Evolutionary conservation across 2,329 filamentous ascomycete species (phyloP), one percentile per base, ranked within the genome.

Genomic region (Sporothrix protearum): DNA sequence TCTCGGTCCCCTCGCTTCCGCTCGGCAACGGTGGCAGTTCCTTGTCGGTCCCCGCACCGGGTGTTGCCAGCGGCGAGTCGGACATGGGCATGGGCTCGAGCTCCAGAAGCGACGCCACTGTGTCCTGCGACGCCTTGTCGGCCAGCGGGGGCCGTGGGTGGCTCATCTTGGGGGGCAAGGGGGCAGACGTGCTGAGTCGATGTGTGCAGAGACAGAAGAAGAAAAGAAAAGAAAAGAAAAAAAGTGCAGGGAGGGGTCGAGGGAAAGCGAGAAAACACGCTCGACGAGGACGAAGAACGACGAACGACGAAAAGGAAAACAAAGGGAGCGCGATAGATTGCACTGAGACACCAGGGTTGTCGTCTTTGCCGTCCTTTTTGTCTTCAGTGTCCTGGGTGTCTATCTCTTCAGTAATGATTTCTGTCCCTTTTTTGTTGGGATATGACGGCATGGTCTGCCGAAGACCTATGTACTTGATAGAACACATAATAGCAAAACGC

Each of bases 81-180:
- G 55, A 47, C 57, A 97, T 92, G 0, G 94, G 94, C 28, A 89
- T 89, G 3, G 94, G 94, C 69, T 97, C 94, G 73, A 97, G 84
- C 78, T 95, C 89, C 68, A 91, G 86, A 72, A 97, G 86, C 55
- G 91, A 91, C 72, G 88, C 82, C 69, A 89, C 81, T 49, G 88
- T 88, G 76, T 85, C 85, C 73, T 83, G 81, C 57, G 85, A 87
- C 73, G 81, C 83, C 69, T 78, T 81, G 69, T 76, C 78, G 71
- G 78, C 76, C 42, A 83, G 78, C 33, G 80, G 51, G 2, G 63
- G 67, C 47, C 42, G 79, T 71, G 77, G 73, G 39, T 64, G 19
- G 57, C 28, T 68, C 73, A 73, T 74, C 10, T n/a, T 69, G 66
- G 12, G 3, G 25, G 51, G 12, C 22, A 45, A 12, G 42, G 49